These are phyloP conservation scores for Fusarium liriodendri DNA, from an alignment of 2,329 filamentous ascomycete species.

Conservation along the genomic window DNA sequence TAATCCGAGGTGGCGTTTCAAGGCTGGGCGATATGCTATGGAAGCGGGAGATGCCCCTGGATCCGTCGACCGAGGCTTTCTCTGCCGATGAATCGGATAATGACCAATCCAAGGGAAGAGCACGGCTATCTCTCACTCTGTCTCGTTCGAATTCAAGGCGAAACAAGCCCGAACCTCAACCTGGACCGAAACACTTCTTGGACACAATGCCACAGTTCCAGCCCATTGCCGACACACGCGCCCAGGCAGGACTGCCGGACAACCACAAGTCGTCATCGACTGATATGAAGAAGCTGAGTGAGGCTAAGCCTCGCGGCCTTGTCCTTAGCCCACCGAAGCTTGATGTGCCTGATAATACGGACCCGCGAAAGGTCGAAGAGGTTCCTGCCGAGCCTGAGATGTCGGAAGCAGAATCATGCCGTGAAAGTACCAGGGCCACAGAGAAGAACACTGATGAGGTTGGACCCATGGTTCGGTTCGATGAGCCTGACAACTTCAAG, in stretches of 20 bases:
- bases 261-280: constrained; percentile 25
- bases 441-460: constrained; percentile 52
- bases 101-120: constrained; percentile 55
- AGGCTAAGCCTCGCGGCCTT: constrained; percentile 58
- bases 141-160: constrained; percentile 50
- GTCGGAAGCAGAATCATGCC: constrained; percentile 54
- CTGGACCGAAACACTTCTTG: constrained; percentile 58
- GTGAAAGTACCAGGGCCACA: constrained; percentile 42
- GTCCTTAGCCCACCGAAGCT: constrained; percentile 62
- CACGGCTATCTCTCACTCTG: constrained; percentile 49
- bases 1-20: constrained; percentile 71
- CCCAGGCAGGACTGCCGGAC: constrained; percentile 21
- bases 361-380: constrained; percentile 41
- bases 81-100: constrained; percentile 63
- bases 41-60: constrained; percentile 59
- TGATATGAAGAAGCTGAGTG: constrained; percentile 36
- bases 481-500: constrained; percentile 39
- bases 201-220: constrained; percentile 65
- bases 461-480: constrained; percentile 42
- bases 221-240: constrained; percentile 46
- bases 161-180: constrained; percentile 45
- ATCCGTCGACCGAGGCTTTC: constrained; percentile 51
- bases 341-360: constrained; percentile 57
- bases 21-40: constrained; percentile 68
- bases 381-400: constrained; percentile 47